phyloP scores from a whole-genome alignment of 75 land plant genomes.

The Isoetes taiwanensis region DNA sequence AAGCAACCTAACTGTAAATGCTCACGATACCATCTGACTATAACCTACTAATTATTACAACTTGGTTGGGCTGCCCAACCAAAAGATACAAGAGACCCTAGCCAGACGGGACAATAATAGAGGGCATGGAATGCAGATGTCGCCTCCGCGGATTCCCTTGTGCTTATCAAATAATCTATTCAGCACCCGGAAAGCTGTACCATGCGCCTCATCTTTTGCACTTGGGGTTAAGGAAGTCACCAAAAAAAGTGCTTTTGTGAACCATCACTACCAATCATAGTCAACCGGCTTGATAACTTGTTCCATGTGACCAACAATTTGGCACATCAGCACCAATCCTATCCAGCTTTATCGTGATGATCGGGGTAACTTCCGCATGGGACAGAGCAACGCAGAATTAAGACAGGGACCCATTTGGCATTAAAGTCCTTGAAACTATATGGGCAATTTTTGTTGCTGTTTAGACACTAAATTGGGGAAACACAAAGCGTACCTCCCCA shows the following conservation, averaged over 20 bases:
- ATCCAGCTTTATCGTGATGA: conserved; percentile 92
- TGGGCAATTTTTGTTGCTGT: too few species aligned
- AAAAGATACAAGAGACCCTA: conserved; percentile 36
- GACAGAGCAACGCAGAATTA: too few species aligned
- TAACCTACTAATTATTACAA: neutral
- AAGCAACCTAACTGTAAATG: too few species aligned
- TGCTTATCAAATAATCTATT: conserved; percentile 95
- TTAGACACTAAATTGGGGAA: too few species aligned
- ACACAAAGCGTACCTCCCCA: too few species aligned
- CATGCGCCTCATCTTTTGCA: conserved; percentile 94
- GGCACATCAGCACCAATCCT: conserved; percentile 95
- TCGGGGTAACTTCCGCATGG: conserved; percentile 99
- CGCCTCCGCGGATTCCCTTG: conserved; percentile 94
- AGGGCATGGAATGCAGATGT: conserved; percentile 87
- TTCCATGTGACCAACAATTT: conserved; percentile 94
- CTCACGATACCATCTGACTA: too few species aligned
- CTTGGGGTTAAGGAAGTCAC: conserved; percentile 95
- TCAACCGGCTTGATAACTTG: conserved; percentile 94
- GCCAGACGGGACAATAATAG: conserved; percentile 95
- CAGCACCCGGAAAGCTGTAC: conserved; percentile 86
- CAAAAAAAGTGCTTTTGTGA: conserved; percentile 91
- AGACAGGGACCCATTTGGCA: too few species aligned
- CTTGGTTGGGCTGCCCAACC: too few species aligned
- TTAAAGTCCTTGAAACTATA: too few species aligned
- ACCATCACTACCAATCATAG: conserved; percentile 94